These are phyloP conservation scores for Hymenoscyphus infarciens DNA, from an alignment of 2,329 filamentous ascomycete genomes.

Conservation along the genomic window DNA sequence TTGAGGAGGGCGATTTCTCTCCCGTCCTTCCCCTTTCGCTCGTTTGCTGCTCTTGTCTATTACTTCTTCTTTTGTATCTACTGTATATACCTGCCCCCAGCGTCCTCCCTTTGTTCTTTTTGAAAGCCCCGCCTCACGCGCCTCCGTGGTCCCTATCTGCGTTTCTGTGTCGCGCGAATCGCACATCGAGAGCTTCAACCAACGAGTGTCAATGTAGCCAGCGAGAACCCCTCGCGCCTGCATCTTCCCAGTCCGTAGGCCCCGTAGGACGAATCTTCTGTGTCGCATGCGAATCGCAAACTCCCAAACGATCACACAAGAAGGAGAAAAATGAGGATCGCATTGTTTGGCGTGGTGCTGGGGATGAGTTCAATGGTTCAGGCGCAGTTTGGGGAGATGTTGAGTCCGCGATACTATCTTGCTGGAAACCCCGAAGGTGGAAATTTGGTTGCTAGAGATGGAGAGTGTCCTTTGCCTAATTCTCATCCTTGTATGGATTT, in stretches of 20 bases:
- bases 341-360: constrained; percentile 7
- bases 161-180: not conserved
- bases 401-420: constrained; percentile 30
- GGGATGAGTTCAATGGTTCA: constrained; percentile 7
- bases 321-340: not conserved
- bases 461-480: constrained; percentile 20
- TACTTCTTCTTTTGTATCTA: not conserved
- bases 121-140: not conserved
- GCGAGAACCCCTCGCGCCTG: not conserved
- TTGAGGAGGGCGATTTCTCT: not conserved
- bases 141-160: too few species aligned
- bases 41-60: not conserved
- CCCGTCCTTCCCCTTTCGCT: not conserved
- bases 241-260: not conserved
- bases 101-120: not conserved
- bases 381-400: constrained; percentile 28
- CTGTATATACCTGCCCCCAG: not conserved
- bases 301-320: not conserved
- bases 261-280: not conserved
- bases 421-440: constrained; percentile 8
- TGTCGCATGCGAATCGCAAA: not conserved
- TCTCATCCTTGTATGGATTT: constrained; percentile 29
- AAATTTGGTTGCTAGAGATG: constrained; percentile 19
- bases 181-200: too few species aligned
- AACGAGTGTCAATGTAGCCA: not conserved